Evolutionary conservation across 2,329 filamentous ascomycete species (phyloP).

Genomic region (Microsporum canis): DNA sequence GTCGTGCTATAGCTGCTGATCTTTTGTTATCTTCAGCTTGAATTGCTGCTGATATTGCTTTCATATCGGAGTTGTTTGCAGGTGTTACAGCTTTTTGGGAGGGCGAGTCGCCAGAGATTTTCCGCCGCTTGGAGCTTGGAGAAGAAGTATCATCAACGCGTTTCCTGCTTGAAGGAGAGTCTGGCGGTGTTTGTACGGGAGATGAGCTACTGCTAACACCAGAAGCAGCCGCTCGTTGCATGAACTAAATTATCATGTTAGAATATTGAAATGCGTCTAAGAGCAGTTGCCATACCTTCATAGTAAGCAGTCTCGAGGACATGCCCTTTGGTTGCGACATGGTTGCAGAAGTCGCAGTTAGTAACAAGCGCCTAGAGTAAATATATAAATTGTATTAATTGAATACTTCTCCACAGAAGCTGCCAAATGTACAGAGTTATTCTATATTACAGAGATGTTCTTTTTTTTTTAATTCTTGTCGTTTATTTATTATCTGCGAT

Average conservation of each 20-base stretch:
- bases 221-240: conserved; percentile 72
- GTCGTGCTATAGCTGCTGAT: conserved; percentile 28
- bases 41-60: conserved; percentile 31
- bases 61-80: conserved; percentile 25
- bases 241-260: conserved; percentile 48
- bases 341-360: not conserved
- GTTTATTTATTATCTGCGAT: not conserved
- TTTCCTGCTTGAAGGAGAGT: conserved; percentile 28
- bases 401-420: not conserved
- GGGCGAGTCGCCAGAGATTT: conserved; percentile 18
- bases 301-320: conserved; percentile 79
- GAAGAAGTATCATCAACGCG: conserved; percentile 32
- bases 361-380: not conserved
- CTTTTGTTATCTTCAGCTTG: conserved; percentile 33
- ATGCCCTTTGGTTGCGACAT: conserved; percentile 43
- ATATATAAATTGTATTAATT: not conserved
- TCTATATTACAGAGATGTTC: not conserved
- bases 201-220: conserved; percentile 27
- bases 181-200: conserved; percentile 30
- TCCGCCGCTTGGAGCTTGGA: conserved; percentile 28
- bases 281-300: conserved; percentile 50
- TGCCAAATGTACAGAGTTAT: not conserved
- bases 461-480: not conserved
- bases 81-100: conserved; percentile 9
- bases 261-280: not conserved